Evolutionary conservation across 106 monocot species (phyloP), one percentile per base, ranked within the genome.

Genomic region (Hemerocallis citrina): DNA sequence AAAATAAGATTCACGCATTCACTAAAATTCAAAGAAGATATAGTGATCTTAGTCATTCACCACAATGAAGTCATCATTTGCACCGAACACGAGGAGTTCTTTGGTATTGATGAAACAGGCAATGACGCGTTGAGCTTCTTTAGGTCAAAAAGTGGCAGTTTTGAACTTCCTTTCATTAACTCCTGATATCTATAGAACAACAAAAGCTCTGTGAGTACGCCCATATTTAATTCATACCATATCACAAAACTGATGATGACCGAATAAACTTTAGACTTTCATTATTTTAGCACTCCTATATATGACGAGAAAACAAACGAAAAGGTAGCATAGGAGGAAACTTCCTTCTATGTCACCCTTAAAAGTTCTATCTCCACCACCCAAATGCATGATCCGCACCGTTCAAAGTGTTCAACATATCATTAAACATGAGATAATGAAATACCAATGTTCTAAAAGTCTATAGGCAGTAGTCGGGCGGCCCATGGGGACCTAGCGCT

Each of bases 51-150:
- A 43, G 2, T 48, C 55, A 79, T 85, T 82, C 48, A 91, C 90
- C 59, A 91, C 85, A 30, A 91, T 91, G 64, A 85, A 91, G 52
- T 91, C 90, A 68, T 80, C 59, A 50, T 57, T 82, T 36, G 90
- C 76, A 60, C 85, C 85, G 13, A 91, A 52, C 38, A 85, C 71
- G 34, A 85, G 75, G 43, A 91, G 6, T 17, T 79, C 21, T 62
- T 71, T 46, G 66, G 73, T 28, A 82, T 62, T 33, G 85, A 71
- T 23, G 82, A 37, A 38, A 91, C 79, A 33, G 85, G 85, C 56
- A 91, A 65, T 1, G 85, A 85, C 31, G 79, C 76, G 55, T 85
- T 85, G 33, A 91, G 77, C 67, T 85, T 91, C 68, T 52, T 82
- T 50, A 85, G 40, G 47, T 91, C 85, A 67, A 82, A 91, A 23